These are phyloP conservation scores for Paracorniculantispora psalliotae DNA, from an alignment of 2,329 filamentous ascomycete genomes.

Conservation along the genomic window DNA sequence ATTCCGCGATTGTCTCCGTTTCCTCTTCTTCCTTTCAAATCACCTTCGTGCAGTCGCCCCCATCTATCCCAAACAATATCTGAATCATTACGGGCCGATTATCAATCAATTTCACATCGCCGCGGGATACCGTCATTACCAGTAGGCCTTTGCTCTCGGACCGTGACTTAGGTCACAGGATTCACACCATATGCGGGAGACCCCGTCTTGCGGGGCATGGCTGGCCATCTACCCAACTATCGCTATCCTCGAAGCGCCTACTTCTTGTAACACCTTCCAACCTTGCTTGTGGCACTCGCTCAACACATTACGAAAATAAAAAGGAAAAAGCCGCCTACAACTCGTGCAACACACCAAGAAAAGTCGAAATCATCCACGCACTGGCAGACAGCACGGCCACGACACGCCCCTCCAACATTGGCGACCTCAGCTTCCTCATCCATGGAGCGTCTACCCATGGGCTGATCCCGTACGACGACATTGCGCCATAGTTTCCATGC, in stretches of 20 bases:
- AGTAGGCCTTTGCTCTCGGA: background rate
- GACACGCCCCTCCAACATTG: background rate
- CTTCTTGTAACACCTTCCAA: background rate
- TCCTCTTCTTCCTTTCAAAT: background rate
- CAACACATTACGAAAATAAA: background rate
- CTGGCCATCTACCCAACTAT: constrained; percentile 4
- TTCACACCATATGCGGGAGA: background rate
- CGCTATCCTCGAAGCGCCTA: background rate
- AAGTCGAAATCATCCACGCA: too few species aligned
- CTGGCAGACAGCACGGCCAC: too few species aligned
- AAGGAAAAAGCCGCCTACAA: background rate
- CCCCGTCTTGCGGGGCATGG: background rate
- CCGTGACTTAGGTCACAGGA: constrained; percentile 4
- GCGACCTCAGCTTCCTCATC: background rate
- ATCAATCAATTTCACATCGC: background rate
- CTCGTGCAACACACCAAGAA: background rate
- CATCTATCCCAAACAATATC: background rate
- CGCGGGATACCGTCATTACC: background rate
- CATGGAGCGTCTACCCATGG: background rate
- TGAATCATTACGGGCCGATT: background rate
- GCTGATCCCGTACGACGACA: background rate
- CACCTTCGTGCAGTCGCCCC: background rate
- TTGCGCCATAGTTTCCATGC: background rate
- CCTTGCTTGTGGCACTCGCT: background rate
- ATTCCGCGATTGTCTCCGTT: too few species aligned